Percentiles rank a stretch among this genome's conserved stretches.
These are phyloP conservation scores for Hyphopichia wangnamkhiaoensis DNA, from an alignment of 1,139 yeast genomes.

Conservation along the genomic window DNA sequence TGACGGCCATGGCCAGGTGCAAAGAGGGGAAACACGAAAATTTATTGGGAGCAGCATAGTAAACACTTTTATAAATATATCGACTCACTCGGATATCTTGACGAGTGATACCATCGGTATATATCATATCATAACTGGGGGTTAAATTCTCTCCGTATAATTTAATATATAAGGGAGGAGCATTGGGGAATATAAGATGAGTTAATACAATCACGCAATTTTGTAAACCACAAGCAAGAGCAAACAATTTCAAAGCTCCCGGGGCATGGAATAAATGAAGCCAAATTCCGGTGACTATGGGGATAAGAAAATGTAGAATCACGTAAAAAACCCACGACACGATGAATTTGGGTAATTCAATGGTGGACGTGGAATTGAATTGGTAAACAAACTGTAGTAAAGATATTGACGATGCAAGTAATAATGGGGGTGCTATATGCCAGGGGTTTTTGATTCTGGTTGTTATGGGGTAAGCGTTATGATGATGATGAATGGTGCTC, in stretches of 20 bases:
- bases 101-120: slow-evolving; percentile 17
- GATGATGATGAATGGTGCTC: too few species aligned
- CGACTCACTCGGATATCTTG: slow-evolving; percentile 15
- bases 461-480: not conserved
- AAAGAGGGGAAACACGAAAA: slow-evolving; percentile 18
- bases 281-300: slow-evolving; percentile 13
- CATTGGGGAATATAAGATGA: slow-evolving; percentile 16
- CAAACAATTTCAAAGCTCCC: slow-evolving; percentile 14
- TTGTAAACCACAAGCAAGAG: slow-evolving; percentile 13
- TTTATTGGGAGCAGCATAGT: slow-evolving; percentile 17
- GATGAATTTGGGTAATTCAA: slow-evolving; percentile 10
- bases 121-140: slow-evolving; percentile 17
- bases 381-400: slow-evolving; percentile 11
- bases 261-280: slow-evolving; percentile 17
- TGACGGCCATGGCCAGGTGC: slow-evolving; percentile 16
- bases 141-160: slow-evolving; percentile 15
- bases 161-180: slow-evolving; percentile 17
- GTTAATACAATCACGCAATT: slow-evolving; percentile 14
- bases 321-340: slow-evolving; percentile 16
- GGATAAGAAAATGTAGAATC: slow-evolving; percentile 14
- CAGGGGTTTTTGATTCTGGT: slow-evolving; percentile 8
- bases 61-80: slow-evolving; percentile 13
- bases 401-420: slow-evolving; percentile 13
- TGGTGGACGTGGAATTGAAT: slow-evolving; percentile 8
- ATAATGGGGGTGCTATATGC: slow-evolving; percentile 13